phyloP scores from a whole-genome alignment of 352 stramenopile species.

The Hyaloperonospora arabidopsidis region DNA sequence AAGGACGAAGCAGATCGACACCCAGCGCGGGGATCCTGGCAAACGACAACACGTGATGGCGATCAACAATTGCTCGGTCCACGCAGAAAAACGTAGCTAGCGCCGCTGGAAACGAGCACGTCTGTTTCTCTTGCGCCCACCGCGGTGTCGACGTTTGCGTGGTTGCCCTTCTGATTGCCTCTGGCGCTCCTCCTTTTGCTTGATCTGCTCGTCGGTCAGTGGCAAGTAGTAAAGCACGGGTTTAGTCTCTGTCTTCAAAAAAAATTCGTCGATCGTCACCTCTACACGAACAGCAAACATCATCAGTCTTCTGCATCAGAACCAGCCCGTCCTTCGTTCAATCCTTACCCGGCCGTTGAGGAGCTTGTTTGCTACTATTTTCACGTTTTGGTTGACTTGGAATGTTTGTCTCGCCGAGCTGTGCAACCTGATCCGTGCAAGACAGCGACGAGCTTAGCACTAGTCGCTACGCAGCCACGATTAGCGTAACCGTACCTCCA shows the following conservation, averaged over 20 bases:
- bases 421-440: constrained; percentile 19
- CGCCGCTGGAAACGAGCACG: constrained; percentile 19
- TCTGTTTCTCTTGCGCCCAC: constrained; percentile 30
- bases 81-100: constrained; percentile 6
- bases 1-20: background rate
- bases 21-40: no score
- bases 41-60: no score
- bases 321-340: no score
- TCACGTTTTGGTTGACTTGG: constrained; percentile 21
- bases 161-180: constrained; percentile 16
- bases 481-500: constrained; percentile 27
- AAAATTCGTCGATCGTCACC: constrained; percentile 63
- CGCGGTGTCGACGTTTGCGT: constrained; percentile 28
- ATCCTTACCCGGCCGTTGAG: constrained; percentile 22
- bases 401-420: constrained; percentile 20
- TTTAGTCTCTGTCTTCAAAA: constrained; percentile 69
- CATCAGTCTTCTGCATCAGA: no score
- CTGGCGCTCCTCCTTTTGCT: constrained; percentile 29
- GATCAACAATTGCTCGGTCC: no score
- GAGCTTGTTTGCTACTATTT: constrained; percentile 13
- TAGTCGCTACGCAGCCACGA: background rate
- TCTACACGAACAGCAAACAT: constrained; percentile 13
- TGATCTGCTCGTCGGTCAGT: constrained; percentile 60
- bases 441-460: background rate
- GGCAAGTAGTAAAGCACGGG: constrained; percentile 78